Evolutionary conservation across 1,284 basidiomycete species (phyloP), one percentile per base, ranked within the genome.

Genomic region (Anthracocystis panici-leucophaei): DNA sequence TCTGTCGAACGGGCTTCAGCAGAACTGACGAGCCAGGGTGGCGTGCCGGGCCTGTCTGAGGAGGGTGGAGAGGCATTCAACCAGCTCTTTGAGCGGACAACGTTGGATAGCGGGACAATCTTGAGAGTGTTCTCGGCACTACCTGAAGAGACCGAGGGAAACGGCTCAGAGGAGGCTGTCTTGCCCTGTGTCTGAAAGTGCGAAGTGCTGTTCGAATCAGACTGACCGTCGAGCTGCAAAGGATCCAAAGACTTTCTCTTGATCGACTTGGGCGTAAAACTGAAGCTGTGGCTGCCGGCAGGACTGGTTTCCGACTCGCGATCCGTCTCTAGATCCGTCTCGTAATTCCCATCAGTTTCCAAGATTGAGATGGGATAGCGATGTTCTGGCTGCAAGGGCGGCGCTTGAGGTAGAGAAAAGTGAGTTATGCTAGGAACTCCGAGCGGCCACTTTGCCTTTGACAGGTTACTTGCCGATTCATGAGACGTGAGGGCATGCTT

Each of bases 381-480:
- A 53, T 62, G 68, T 23, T 62, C 40, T 20, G 63, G 62, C 46
- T 73, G 70, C 45, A 73, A 25, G 16, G 70, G 70, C 4, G 51
- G 57, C 23, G 70, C 70, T 41, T 67, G 70, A 11, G 65, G 70
- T 20, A 73, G 9, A 2, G 60, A 31, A 14, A 60, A 54, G 18
- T 27, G n/a, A 7, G 40, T 42, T 21, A 67, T 18, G 29, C 31
- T 33, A 4, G 56, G 42, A n/a, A 64, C 48, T 20, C 50, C 49
- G 14, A 57, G 18, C 1, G 62, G 27, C 53, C 46, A 45, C 5
- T 38, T 50, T 25, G 57, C 8, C 18, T 57, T 45, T 7, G 42
- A 10, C 40, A 11, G 4, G 6, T 33, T 41, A n/a, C 14, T 44
- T 31, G 1, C 40, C 27, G 25, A 11, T 5, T 2, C 18, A 18